Percentiles rank a stretch among this genome's conserved stretches.
Conservation (phyloP, 495 filamentous ascomycete genomes). For the Hypoxylon cercidicola region DNA sequence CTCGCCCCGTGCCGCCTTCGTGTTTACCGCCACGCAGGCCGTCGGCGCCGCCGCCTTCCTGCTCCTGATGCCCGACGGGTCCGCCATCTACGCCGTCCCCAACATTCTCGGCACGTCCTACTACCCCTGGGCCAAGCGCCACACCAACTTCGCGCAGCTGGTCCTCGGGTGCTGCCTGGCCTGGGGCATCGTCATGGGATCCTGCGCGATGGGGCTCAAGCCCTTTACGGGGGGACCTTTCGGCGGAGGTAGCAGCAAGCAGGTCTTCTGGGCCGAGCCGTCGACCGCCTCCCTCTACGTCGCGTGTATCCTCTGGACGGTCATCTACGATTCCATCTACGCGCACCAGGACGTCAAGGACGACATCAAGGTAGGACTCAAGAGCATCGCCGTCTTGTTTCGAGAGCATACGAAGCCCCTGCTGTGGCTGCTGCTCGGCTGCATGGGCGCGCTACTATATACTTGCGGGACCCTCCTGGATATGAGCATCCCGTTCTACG, state of each 20-base stretch:
- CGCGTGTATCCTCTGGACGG: slow-evolving; percentile 47
- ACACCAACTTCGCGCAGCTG: slow-evolving; percentile 53
- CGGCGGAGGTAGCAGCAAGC: slow-evolving; percentile 16
- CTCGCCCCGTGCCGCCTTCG: slow-evolving; percentile 44
- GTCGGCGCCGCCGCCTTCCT: slow-evolving; percentile 42
- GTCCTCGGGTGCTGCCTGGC: slow-evolving; percentile 53
- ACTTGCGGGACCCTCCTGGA: slow-evolving; percentile 38
- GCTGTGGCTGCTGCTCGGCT: slow-evolving; percentile 37
- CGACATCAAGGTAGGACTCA: slow-evolving; percentile 49
- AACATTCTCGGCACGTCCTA: slow-evolving; percentile 47
- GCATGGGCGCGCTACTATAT: slow-evolving; percentile 42
- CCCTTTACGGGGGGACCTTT: slow-evolving; percentile 41
- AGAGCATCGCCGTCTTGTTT: slow-evolving; percentile 53
- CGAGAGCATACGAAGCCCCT: slow-evolving; percentile 45
- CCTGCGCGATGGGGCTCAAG: slow-evolving; percentile 43
- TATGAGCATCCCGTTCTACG: slow-evolving; percentile 43
- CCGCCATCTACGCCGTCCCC: slow-evolving; percentile 44
- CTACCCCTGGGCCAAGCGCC: slow-evolving; percentile 57
- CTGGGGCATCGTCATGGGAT: slow-evolving; percentile 48
- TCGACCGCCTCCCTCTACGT: slow-evolving; percentile 37
- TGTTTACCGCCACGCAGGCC: slow-evolving; percentile 47
- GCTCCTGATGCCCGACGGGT: slow-evolving; percentile 35
- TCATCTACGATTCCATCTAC: slow-evolving; percentile 57
- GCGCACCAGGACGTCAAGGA: slow-evolving; percentile 54
- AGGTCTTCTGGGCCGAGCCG: slow-evolving; percentile 28